Base-by-base conservation (phyloP, 257 asterid genomes). In the Rubia yunnanensis region DNA sequence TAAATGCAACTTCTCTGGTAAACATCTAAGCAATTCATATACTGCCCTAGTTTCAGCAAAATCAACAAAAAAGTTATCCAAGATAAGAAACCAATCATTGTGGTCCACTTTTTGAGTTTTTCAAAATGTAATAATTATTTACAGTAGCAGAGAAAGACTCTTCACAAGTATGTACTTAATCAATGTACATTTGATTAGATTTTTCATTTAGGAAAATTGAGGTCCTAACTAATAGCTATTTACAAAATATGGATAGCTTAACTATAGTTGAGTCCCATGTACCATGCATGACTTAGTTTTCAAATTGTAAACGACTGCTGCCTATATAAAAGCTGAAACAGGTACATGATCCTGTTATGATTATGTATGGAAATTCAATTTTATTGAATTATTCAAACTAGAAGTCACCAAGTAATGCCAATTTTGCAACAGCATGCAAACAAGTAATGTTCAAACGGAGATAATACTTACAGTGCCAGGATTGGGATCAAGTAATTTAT, bases 401-500 rank as follows among this genome's bases (percentile, higher is more conserved):
- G 18, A 20, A 10, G 58, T 36, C 28, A 27, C 28, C 34, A 56
- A 20, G 26, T 13, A 28, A 35, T 27, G 31, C 60, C 23, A 35
- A 7, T 28, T 41, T 14, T 28, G 66, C 13, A 56, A 28, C 14
- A 20, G 30, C 36, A 58, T 14, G 44, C 59, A 58, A 56, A 58
- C 32, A 56, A 31, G 32, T 27, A 26, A 64, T 63, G 26, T 20
- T 46, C 5, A 4, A 23, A 24, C 28, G 59, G 58, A 46, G 27
- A 50, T 59, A 67, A 39, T 56, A 86, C 92, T 83, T 77, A 94
- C 97, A 68, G 92, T 79, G 73, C 74, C 83, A 61, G 97, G 95
- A 72, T 86, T 84, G 46, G 95, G 91, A 78, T 94, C 94, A 41
- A 94, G 95, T 72, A 90, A 77, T 82, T 80, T 83, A 55, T 67